These are phyloP conservation scores for Pharnaceum exiguum DNA, from an alignment of 148 eudicot species.

Conservation along the genomic window DNA sequence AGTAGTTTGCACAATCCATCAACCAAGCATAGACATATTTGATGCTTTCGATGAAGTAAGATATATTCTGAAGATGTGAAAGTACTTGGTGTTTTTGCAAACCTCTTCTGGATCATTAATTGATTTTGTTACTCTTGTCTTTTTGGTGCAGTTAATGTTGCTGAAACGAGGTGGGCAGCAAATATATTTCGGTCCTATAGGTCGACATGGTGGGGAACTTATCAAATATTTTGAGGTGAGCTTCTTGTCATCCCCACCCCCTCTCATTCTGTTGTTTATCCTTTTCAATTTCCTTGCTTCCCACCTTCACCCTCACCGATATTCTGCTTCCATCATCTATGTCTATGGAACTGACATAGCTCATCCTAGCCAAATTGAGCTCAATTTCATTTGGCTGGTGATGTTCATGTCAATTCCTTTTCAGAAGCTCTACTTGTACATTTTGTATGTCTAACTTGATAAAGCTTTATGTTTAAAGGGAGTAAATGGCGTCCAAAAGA, in stretches of 20 bases:
- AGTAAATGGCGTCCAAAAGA: constrained; percentile 49
- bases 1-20: constrained; percentile 69
- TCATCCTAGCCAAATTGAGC: too few species aligned
- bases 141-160: constrained; percentile 51
- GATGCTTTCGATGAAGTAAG: constrained; percentile 70
- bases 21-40: constrained; percentile 74
- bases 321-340: too few species aligned
- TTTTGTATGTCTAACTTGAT: neutral
- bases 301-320: too few species aligned
- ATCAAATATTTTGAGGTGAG: constrained; percentile 61
- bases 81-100: neutral
- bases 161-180: constrained; percentile 61
- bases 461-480: constrained; percentile 20
- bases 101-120: too few species aligned
- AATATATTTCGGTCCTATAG: constrained; percentile 62
- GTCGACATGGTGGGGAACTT: constrained; percentile 47
- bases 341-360: too few species aligned
- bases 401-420: neutral
- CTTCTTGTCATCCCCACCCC: too few species aligned
- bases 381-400: too few species aligned
- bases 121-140: neutral
- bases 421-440: too few species aligned
- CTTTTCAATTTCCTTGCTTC: too few species aligned
- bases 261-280: too few species aligned
- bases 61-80: neutral